phyloP scores from a whole-genome alignment of 1,284 basidiomycete genomes.

The Meripilus lineatus region DNA sequence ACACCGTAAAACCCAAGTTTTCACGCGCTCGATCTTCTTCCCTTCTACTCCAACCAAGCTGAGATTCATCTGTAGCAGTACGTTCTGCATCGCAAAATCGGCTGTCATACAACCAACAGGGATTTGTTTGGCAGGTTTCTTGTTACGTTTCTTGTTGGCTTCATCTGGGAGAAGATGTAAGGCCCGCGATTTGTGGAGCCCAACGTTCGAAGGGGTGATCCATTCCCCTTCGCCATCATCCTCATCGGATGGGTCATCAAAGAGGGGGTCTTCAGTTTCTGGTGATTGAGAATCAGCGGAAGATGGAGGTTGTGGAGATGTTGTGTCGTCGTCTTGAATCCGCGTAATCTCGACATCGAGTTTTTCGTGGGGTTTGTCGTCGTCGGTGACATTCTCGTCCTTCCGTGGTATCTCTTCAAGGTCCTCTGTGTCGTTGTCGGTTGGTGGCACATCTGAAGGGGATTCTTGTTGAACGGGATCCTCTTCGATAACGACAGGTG shows the following conservation, averaged over 20 bases:
- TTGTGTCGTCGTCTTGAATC: not conserved
- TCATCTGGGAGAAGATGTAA: constrained; percentile 67
- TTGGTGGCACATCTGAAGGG: constrained; percentile 6
- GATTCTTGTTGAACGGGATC: not conserved
- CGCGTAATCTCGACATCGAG: constrained; percentile 10
- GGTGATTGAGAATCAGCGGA: not conserved
- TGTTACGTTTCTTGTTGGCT: constrained; percentile 32
- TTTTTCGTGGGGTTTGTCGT: constrained; percentile 16
- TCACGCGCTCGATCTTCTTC: constrained; percentile 85
- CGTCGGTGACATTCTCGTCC: constrained; percentile 15
- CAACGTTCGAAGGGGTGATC: constrained; percentile 93
- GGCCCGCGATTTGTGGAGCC: constrained; percentile 83
- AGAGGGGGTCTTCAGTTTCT: constrained; percentile 33
- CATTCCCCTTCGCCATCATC: constrained; percentile 92
- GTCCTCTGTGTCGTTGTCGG: constrained; percentile 4
- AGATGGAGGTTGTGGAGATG: not conserved
- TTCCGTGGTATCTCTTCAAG: constrained; percentile 2
- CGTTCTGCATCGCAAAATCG: constrained; percentile 99
- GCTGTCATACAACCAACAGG: constrained; percentile 91
- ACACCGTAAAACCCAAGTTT: constrained; percentile 95
- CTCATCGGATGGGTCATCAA: constrained; percentile 69
- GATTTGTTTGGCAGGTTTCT: constrained; percentile 37
- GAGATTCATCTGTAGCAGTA: constrained; percentile 92
- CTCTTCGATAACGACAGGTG: constrained; percentile 1
- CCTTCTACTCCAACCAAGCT: constrained; percentile 91